phyloP scores from a whole-genome alignment of 2,329 filamentous ascomycete species.

The Penicillium sp. region DNA sequence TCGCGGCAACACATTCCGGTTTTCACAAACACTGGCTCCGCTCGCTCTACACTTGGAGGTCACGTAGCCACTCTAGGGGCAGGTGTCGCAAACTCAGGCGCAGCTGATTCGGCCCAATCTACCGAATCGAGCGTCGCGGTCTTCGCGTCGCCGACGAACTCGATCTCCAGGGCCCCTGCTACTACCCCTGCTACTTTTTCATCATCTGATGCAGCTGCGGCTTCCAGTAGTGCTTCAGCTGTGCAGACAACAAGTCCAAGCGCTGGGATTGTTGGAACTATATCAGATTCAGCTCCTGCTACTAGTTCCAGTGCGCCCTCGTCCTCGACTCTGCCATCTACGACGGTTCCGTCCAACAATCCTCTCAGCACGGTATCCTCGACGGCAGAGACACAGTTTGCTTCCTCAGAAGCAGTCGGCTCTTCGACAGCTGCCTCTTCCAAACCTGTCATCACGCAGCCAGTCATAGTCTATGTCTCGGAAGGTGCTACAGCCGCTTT shows the following conservation, averaged over 20 bases:
- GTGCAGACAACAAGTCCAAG: background rate
- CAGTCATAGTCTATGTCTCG: slow-evolving; percentile 1
- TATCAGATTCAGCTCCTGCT: background rate
- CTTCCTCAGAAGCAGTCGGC: background rate
- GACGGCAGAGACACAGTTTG: background rate
- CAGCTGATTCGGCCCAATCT: background rate
- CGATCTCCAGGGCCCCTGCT: background rate
- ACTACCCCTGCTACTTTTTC: background rate
- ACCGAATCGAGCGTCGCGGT: background rate
- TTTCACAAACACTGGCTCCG: background rate
- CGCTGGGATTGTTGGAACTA: background rate
- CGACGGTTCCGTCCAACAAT: background rate
- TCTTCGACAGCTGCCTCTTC: background rate
- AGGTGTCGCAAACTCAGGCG: background rate
- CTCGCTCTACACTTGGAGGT: background rate
- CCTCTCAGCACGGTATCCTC: background rate
- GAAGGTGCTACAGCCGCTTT: slow-evolving; percentile 2
- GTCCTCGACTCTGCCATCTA: background rate
- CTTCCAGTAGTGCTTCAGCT: background rate
- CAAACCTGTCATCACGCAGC: background rate
- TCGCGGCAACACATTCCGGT: background rate
- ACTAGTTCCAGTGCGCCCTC: background rate
- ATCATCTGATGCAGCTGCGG: background rate
- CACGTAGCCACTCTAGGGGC: background rate
- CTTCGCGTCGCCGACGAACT: background rate